Evolutionary conservation across 83 land plant species (phyloP).

Genomic region (Picea mariana): DNA sequence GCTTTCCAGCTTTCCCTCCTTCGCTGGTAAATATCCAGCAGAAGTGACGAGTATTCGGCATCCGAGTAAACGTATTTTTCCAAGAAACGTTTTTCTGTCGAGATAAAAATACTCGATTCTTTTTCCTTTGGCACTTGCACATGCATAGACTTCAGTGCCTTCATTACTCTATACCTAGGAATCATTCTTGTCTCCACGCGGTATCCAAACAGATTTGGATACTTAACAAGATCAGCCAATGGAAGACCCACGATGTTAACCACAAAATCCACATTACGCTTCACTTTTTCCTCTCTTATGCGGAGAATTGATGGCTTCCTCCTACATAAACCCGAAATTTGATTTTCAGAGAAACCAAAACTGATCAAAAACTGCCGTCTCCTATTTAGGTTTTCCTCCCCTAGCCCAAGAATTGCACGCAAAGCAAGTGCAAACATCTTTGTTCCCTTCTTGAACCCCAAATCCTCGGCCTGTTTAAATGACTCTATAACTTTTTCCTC

Average conservation of each 20-base stretch:
- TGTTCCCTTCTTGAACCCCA: too few relatives aligned
- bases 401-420: too few relatives aligned
- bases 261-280: slow-evolving; percentile 18
- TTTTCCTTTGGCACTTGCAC: slow-evolving; percentile 12
- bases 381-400: too few relatives aligned
- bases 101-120: too few relatives aligned
- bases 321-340: too few relatives aligned
- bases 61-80: slow-evolving; percentile 13
- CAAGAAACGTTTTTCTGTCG: slow-evolving; percentile 22
- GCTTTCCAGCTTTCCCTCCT: neutral
- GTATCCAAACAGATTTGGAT: slow-evolving; percentile 9
- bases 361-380: too few relatives aligned
- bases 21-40: slow-evolving; percentile 10
- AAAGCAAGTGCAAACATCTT: too few relatives aligned
- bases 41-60: neutral
- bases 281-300: slow-evolving; percentile 18
- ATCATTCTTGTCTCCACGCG: slow-evolving; percentile 18
- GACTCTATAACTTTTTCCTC: too few relatives aligned
- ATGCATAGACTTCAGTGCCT: slow-evolving; percentile 20
- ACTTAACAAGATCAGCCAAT: neutral
- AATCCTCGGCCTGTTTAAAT: too few relatives aligned
- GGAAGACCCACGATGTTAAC: slow-evolving; percentile 2
- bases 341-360: too few relatives aligned
- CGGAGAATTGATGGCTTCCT: neutral
- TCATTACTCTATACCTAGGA: slow-evolving; percentile 25